A percentile compares a stretch with the other conserved stretches of the same genome.
These are phyloP conservation scores for Ambrosiella beaveri DNA, from an alignment of 2,329 filamentous ascomycete species.

Conservation along the genomic window DNA sequence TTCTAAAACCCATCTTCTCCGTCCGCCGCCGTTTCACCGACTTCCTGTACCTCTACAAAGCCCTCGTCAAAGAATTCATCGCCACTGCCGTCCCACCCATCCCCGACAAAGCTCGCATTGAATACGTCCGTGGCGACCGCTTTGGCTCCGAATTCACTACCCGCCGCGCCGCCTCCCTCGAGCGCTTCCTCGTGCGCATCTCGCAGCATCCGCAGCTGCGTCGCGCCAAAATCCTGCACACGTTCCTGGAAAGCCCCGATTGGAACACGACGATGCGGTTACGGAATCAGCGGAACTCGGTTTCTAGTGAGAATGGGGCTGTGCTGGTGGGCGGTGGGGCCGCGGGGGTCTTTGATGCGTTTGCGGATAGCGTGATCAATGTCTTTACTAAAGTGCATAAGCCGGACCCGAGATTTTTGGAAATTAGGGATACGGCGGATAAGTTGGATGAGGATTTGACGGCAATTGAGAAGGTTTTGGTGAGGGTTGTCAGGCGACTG, in stretches of 20 bases:
- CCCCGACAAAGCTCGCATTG: conserved; percentile 98
- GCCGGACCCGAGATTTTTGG: conserved; percentile 82
- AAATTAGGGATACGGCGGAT: conserved; percentile 80
- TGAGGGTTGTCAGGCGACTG: conserved; percentile 74
- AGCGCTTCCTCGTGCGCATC: conserved; percentile 76
- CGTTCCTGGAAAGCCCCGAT: conserved; percentile 80
- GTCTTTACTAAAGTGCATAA: conserved; percentile 95
- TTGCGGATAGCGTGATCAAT: conserved; percentile 92
- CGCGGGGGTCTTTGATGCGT: conserved; percentile 75
- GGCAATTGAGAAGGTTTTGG: conserved; percentile 91
- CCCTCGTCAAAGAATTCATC: conserved; percentile 71
- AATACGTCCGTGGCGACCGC: conserved; percentile 89
- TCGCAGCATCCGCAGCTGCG: conserved; percentile 79
- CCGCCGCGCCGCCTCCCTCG: conserved; percentile 72
- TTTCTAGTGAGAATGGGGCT: conserved; percentile 23
- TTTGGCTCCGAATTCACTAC: conserved; percentile 87
- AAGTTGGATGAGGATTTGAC: conserved; percentile 87
- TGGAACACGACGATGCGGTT: conserved; percentile 94
- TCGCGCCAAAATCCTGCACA: conserved; percentile 63
- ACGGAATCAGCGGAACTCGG: conserved; percentile 48
- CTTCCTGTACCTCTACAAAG: conserved; percentile 92
- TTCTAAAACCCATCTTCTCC: conserved; percentile 61
- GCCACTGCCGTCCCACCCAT: conserved; percentile 85
- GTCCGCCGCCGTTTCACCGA: conserved; percentile 91
- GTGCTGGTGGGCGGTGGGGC: background rate